Percentiles rank a stretch among this genome's conserved stretches.
Evolutionary conservation across 352 stramenopile genomes (phyloP).

Genomic region (Phytophthora crassamura): DNA sequence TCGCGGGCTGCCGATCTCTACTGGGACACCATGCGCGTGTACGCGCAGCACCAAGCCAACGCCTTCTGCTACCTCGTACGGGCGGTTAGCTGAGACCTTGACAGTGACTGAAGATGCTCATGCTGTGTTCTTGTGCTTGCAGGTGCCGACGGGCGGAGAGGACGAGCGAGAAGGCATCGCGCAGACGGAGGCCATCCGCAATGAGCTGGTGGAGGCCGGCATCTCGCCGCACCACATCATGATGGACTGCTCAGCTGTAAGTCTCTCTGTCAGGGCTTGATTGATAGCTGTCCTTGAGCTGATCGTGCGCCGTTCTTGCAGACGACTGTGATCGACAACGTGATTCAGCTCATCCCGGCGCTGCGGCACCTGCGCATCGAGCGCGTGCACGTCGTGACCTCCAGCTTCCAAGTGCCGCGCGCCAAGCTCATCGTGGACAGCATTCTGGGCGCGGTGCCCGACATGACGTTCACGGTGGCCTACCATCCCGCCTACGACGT

Average conservation of each 20-base stretch:
- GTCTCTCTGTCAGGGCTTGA: constrained; percentile 2
- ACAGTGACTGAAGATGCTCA: background rate
- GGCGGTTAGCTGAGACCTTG: background rate
- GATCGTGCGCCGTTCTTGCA: background rate
- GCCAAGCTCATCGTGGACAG: constrained; percentile 30
- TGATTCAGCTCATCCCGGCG: constrained; percentile 25
- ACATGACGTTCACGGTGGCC: constrained; percentile 21
- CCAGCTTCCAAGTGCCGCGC: constrained; percentile 28
- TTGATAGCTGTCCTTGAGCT: background rate
- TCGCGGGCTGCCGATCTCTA: constrained; percentile 58
- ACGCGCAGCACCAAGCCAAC: constrained; percentile 45
- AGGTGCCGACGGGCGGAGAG: constrained; percentile 35
- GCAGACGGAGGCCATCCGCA: constrained; percentile 60
- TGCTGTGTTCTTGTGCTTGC: background rate
- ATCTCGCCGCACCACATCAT: constrained; percentile 74
- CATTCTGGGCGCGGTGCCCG: constrained; percentile 21
- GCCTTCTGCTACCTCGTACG: constrained; percentile 55
- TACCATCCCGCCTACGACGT: constrained; percentile 15
- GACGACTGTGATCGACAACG: constrained; percentile 23
- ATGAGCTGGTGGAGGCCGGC: constrained; percentile 54
- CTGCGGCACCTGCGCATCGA: constrained; percentile 26
- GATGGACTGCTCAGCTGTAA: constrained; percentile 72
- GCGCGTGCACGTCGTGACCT: constrained; percentile 28
- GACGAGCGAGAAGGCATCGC: constrained; percentile 50
- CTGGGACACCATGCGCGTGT: constrained; percentile 51